Evolutionary conservation across 129 eudicot genomes (phyloP), one percentile per base, ranked within the genome.

Genomic region (Flaveria sonorensis): DNA sequence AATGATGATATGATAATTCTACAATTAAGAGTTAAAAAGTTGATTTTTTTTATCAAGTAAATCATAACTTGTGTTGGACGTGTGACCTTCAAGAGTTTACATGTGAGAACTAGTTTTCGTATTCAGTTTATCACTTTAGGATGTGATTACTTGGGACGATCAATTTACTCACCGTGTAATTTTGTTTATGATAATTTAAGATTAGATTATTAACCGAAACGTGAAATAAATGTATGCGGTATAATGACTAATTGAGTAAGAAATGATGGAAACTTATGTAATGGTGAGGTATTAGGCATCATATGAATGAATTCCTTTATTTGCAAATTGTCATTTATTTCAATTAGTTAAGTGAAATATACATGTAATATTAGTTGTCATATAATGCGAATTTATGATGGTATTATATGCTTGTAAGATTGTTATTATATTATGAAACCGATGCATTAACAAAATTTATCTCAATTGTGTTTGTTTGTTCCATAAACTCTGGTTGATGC

Each of bases 241-340:
- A 36, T 53, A 19, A 72, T 57, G 56, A 57, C 77, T 39, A 40
- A 56, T 20, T 40, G 68, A 73, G 68, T 73, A 73, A 39, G 51
- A 56, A 73, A 57, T 40, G 43, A 51, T 56, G 77, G 42, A 57
- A 55, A 73, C 8, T 57, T 32, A 73, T 68, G 23, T 65, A 36
- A 55, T 52, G 21, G 42, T 73, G 40, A 70, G 60, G 20, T 23
- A 16, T 16, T 3, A 18, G 1, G 23, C 43, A 43, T 42, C 48
- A 68, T 23, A 70, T 70, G 74, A 70, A 23, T 70, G 21, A 70
- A 48, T 70, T 70, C 28, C 76, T 16, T 71, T 71, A 51, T 48
- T 43, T 10, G 64, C 20, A 30, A 71, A 51, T 20, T n/a, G 47
- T 16, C 47, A 51, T 71, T 71, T 51, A 70, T 28, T 45, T 48